Evolutionary conservation across 257 asterid genomes (phyloP).

Genomic region (Fraxinus excelsior): DNA sequence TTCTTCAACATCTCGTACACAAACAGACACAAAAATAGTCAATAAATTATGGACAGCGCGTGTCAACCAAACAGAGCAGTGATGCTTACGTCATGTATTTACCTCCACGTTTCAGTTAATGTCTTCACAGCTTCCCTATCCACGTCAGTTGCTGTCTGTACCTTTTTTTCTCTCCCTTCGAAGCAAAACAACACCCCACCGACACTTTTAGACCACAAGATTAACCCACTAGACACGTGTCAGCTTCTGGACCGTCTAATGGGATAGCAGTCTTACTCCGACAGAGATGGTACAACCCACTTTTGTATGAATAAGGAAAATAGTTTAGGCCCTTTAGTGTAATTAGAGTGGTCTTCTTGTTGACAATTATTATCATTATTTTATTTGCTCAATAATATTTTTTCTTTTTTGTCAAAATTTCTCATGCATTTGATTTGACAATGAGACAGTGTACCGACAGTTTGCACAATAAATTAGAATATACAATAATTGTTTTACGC

Average conservation of each 20-base stretch:
- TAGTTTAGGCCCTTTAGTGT: no score
- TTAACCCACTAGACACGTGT: neutral
- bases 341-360: no score
- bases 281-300: neutral
- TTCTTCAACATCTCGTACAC: no score
- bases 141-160: neutral
- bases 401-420: no score
- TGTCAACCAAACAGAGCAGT: neutral
- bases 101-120: neutral
- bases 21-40: no score
- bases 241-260: neutral
- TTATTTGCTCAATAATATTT: no score
- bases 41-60: neutral
- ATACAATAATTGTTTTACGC: neutral
- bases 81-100: neutral
- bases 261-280: neutral
- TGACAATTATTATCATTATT: no score
- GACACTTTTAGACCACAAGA: constrained; percentile 3
- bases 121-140: neutral
- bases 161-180: neutral
- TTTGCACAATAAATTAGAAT: neutral
- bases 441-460: neutral
- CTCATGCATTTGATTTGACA: neutral
- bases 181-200: constrained; percentile 1
- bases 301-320: neutral